Base-by-base conservation (phyloP, 1,284 basidiomycete genomes). In the Volvariella surrecta region DNA sequence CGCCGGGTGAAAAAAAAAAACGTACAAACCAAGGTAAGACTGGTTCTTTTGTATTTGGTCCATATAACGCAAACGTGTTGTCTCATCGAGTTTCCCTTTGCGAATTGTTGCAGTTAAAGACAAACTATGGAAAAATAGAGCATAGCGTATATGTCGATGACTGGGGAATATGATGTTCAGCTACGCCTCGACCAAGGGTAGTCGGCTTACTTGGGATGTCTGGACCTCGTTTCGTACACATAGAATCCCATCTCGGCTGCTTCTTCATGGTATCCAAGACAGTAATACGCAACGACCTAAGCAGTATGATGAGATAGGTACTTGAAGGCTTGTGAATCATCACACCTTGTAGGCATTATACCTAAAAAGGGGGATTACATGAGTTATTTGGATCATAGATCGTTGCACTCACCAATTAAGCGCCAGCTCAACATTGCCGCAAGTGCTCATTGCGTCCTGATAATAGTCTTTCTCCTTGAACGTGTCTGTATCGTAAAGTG, bases 61-160 rank as follows among this genome's bases (percentile, higher is more conserved):
- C 42, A 79, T 47, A 53, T 80, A 82, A 15, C 54, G 57, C 0
- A 51, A 47, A 16, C 66, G 66, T 16, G 58, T 52, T n/a, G 65
- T 60, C 9, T 58, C 58, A 6, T 65, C 45, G 3, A 75, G 48
- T 2, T 58, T 51, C 2, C 67, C 69, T 48, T 66, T 63, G 41
- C 79, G 67, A 22, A 83, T 54, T 51, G 72, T 76, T 6, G 69
- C 68, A 45, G 79, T 70, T 61, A 84, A 59, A 0, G 80, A 71
- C 20, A 84, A 61, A 50, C 68, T 76, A 51, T 84, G 82, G 56
- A 80, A 83, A 58, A 82, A 83, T 2, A 82, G 60, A 0, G 68
- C 70, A 55, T 76, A 83, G 37, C 80, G 79, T 32, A 73, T 71
- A 53, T 81, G 79, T 31, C 80, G 66, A 59, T 82, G 79, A 53